Evolutionary conservation across 2,329 filamentous ascomycete genomes (phyloP), one percentile per base, ranked within the genome.

Genomic region (Pseudogymnoascus sp.): DNA sequence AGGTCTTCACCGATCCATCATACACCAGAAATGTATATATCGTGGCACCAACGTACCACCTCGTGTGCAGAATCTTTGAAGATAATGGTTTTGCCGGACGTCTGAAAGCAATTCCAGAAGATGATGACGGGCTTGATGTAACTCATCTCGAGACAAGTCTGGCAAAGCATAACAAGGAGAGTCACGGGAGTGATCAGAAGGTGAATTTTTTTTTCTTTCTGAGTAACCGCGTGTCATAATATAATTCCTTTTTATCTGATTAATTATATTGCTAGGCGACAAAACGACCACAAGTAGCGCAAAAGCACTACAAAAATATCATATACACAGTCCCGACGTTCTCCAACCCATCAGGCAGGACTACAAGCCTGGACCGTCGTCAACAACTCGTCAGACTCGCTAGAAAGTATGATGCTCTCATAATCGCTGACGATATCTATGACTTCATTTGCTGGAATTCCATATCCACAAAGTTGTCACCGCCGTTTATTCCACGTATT

Each of bases 401-500:
- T 0, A 82, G 93, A 62, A 79, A 86, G 63, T 85, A 88, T 72
- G 87, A 97, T 72, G 91, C 90, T 5, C 81, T 97, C n/a, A 75
- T 97, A 62, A 81, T 97, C 29, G 84, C 84, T 58, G 93, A 97
- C 75, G 94, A 99, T 73, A 92, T 97, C 8, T 99, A 99, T 72
- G 93, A 97, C 73, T 88, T 93, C 67, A 80, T 97, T 4, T 89
- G 92, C 72, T 97, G 92, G 91, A 38, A 38, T n/a, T 25, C 65
- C 5, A 62, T 55, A 25, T 64, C 60, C 5, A 61, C 29, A 27
- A 48, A 60, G 2, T 15, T 38, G 3, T 39, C 64, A 2, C 55
- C 42, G 5, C 60, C 61, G 15, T n/a, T 70, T 21, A 59, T 92
- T 7, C 91, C 91, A 2, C 84, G 91, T 0, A 78, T 96, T 1